Base-by-base conservation (phyloP, 148 eudicot species). In the Chenopodium formosanum region DNA sequence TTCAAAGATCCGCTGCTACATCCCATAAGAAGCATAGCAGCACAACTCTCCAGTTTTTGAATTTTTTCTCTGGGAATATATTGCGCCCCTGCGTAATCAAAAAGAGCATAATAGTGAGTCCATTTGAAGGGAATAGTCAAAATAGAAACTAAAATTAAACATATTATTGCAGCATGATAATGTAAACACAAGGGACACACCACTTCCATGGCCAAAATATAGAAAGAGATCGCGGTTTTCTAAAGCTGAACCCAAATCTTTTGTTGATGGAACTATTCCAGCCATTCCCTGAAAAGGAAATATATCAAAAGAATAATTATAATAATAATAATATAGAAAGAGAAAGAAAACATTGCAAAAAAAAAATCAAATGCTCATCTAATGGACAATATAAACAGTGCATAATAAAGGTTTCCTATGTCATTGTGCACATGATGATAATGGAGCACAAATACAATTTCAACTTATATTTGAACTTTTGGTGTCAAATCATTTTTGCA, bases 181-280 rank as follows among this genome's bases (percentile, higher is more conserved):
- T 0, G 37, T 7, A 74, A 27, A 70, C 34, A 77, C 22, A 74
- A 44, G 5, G 63, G 75, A 62, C 91, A 53, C 88, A 95, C 98
- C 99, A 78, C 97, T 94, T 88, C 98, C 98, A 87, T 95, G 99
- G 76, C 99, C 99, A 76, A 94, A 83, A 84, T 95, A 95, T 76
- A 93, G 85, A 83, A 92, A 95, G 22, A 95, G 88, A 65, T 95
- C 99, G 80, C 88, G 99, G 81, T 77, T 87, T 77, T 87, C 89
- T 86, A 95, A 86, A 66, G 99, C 99, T 44, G 82, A 80, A 48
- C 84, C 74, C 81, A 90, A 73, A 82, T 94, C 99, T 86, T 91
- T 88, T 37, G 90, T 84, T 32, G 94, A 82, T 32, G 99, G 98
- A 81, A 88, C 84, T 31, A 84, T 84, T 79, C 98, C 99, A 81